Conservation (phyloP, 257 asterid species). For the Solanum sitiens region DNA sequence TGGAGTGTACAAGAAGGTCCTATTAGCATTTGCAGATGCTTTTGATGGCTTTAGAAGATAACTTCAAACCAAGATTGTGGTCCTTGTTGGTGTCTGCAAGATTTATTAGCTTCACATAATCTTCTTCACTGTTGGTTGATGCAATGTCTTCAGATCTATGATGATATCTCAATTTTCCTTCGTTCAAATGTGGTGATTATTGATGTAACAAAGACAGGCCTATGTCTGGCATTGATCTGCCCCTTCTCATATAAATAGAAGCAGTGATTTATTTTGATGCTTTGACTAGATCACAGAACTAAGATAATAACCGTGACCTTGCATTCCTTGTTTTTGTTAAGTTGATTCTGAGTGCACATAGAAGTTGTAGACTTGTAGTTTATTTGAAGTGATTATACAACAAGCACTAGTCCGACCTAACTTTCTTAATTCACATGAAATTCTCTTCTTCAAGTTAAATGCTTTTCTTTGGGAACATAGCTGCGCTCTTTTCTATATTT, state of each 20-base stretch:
- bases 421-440: neutral
- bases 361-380: neutral
- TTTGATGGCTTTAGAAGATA: neutral
- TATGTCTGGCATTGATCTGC: neutral
- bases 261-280: neutral
- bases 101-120: neutral
- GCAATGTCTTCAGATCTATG: neutral
- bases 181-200: neutral
- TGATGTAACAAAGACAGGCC: neutral
- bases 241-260: neutral
- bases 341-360: neutral
- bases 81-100: neutral
- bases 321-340: neutral
- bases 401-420: neutral
- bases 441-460: neutral
- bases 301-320: neutral
- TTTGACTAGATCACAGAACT: neutral
- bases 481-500: neutral
- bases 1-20: neutral
- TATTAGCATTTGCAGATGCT: neutral
- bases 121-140: neutral
- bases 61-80: neutral
- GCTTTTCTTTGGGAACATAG: neutral
- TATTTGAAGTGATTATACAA: neutral
- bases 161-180: neutral